phyloP scores from a whole-genome alignment of 495 filamentous ascomycete genomes.

The Penicillium atrosanguineum region DNA sequence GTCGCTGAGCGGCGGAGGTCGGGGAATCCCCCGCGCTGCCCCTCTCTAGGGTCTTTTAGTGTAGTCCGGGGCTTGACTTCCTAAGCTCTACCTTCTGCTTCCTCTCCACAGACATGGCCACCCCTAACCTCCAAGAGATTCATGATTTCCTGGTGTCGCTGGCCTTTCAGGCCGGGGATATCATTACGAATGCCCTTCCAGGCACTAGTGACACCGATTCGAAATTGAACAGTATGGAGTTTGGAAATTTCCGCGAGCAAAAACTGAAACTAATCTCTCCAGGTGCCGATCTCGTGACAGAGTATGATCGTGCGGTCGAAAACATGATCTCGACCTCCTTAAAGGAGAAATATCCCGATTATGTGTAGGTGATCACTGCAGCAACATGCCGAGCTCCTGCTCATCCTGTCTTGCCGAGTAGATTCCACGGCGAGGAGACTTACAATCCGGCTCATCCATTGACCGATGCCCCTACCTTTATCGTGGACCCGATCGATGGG shows the following conservation, averaged over 20 bases:
- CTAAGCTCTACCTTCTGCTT: not conserved
- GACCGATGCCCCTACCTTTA: conserved; percentile 73
- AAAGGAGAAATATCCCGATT: conserved; percentile 61
- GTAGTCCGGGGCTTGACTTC: not conserved
- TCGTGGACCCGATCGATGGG: conserved; percentile 88
- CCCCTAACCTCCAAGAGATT: conserved; percentile 67
- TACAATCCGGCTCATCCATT: conserved; percentile 66
- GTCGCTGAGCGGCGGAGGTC: not conserved
- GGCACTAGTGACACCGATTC: conserved; percentile 58
- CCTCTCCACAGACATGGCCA: conserved; percentile 9
- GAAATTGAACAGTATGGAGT: conserved; percentile 76
- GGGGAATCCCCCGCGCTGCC: not conserved
- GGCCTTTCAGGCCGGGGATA: conserved; percentile 75
- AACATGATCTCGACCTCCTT: conserved; percentile 67
- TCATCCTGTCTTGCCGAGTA: conserved; percentile 5
- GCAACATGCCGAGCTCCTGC: not conserved
- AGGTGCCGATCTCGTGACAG: conserved; percentile 84
- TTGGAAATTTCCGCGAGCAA: conserved; percentile 2
- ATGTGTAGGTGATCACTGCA: conserved; percentile 37
- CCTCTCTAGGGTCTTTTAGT: not conserved
- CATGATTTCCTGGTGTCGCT: conserved; percentile 74
- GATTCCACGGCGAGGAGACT: conserved; percentile 82
- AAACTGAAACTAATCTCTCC: conserved; percentile 8
- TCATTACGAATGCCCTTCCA: conserved; percentile 75
- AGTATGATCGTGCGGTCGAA: conserved; percentile 83